Evolutionary conservation across 2,329 filamentous ascomycete species (phyloP), one percentile per base, ranked within the genome.

Genomic region (Aspergillus candidus): DNA sequence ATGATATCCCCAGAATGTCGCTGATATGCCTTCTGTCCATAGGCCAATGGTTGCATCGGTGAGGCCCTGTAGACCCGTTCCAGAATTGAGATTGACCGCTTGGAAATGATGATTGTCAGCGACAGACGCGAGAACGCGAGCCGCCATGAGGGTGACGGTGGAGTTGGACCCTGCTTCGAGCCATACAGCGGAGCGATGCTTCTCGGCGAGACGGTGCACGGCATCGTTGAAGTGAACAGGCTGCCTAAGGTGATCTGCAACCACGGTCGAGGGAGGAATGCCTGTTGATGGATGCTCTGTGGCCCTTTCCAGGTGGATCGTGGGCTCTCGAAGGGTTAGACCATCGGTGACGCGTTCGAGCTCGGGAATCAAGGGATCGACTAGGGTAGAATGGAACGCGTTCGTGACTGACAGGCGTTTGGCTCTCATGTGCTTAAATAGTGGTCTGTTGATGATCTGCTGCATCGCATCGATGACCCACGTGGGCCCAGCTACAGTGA

Each of bases 141-240:
- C 47, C 0, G 56, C 58, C 61, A 71, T 68, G 6, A 45, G 15
- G 0, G 61, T 60, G 5, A 69, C 57, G 0, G 63, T 61, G 0
- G 66, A 63, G 35, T 52, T 60, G 11, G 65, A 66, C 0, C 71
- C 71, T 0, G 68, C 70, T 38, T 74, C 72, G 1, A 73, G 57
- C 42, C 52, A 73, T 6, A 65, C 46, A n/a, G 46, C 48, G 0
- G 13, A 4, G 0, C 53, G 49, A 30, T 53, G 49, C 4, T 55
- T 41, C 8, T 62, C 43, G 1, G 54, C 49, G 0, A 76, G 52
- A 1, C 71, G 51, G 22, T 63, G 47, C 0, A 74, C 40, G 0
- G 71, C 73, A 1, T 73, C 61, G 7, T 59, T 30, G 52, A 77
- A 76, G 50, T 60, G 73, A 0, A 77, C 74, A 0, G 73, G 70